Base-by-base conservation (phyloP, 2,329 filamentous ascomycete species). In the Aspergillus viridinutans region DNA sequence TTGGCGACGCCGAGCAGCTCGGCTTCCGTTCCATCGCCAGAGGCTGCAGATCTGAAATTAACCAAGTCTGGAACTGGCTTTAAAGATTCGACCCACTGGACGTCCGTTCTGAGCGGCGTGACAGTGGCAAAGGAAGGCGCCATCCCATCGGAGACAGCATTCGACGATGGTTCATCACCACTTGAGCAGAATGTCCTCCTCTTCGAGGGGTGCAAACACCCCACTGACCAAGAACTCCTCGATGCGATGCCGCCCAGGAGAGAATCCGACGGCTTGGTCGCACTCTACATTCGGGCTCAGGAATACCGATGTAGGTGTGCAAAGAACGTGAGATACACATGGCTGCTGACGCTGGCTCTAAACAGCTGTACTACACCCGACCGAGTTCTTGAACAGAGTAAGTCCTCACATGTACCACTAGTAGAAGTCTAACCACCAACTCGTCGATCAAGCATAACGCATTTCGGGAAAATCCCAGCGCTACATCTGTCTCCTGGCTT, bases 271-370 rank as follows among this genome's bases (percentile, higher is more conserved):
- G 32, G 2, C 49, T 32, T 50, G 49, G 49, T 50, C 26, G 49
- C 49, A 35, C 26, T 50, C 26, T 50, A 50, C 17, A 35, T 50
- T 32, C 49, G 49, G 26, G 49, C 49, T 50, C 49, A 50, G 49
- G 49, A 50, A 50, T 50, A 50, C 26, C 49, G 49, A 35, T 50
- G 49, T 50, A 50, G 49, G 49, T 50, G 7, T 50, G 49, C 49
- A 50, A 6, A 25, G 2, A 7, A 26, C 49, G 49, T 8, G 49
- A n/a, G 23, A 50, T 9, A 49, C 20, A 29, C 49, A 28, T 50
- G 23, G 2, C 21, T 50, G 26, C 49, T 50, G 49, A 50, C 49
- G 17, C 26, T 20, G 6, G 49, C 35, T 50, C 49, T 50, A 20
- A 50, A 35, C 26, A 50, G 26, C 49, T 50, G 49, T 50, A 8